Percentiles rank a stretch among this genome's conserved stretches.
Conservation (phyloP, 2,329 filamentous ascomycete species). For the Penicillium sumatraense region DNA sequence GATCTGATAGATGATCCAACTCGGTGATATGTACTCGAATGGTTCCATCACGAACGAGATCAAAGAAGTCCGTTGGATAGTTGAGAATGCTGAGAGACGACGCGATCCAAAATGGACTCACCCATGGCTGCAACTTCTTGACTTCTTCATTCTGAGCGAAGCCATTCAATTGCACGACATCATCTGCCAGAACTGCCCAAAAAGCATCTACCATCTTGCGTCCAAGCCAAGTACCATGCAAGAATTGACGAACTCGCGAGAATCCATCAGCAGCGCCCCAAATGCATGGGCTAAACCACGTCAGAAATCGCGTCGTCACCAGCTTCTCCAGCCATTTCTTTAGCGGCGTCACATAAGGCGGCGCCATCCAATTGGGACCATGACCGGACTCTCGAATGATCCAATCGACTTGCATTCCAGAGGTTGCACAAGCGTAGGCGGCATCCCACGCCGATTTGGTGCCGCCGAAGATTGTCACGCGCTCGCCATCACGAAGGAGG, state of each 20-base stretch:
- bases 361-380: slow-evolving; percentile 46
- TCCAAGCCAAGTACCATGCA: slow-evolving; percentile 59
- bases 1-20: slow-evolving; percentile 53
- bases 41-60: slow-evolving; percentile 58
- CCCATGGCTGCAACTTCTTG: slow-evolving; percentile 52
- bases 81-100: slow-evolving; percentile 65
- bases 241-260: slow-evolving; percentile 44
- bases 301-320: slow-evolving; percentile 68
- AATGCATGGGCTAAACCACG: slow-evolving; percentile 75
- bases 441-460: slow-evolving; percentile 68
- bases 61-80: slow-evolving; percentile 62
- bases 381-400: slow-evolving; percentile 48
- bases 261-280: slow-evolving; percentile 70
- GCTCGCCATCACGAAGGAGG: slow-evolving; percentile 37
- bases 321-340: slow-evolving; percentile 71
- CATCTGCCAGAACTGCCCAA: slow-evolving; percentile 57
- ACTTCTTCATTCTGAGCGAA: slow-evolving; percentile 52
- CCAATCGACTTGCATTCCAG: slow-evolving; percentile 55
- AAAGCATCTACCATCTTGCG: slow-evolving; percentile 56
- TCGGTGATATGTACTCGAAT: slow-evolving; percentile 62
- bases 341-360: slow-evolving; percentile 66
- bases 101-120: slow-evolving; percentile 58
- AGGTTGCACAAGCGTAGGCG: slow-evolving; percentile 61
- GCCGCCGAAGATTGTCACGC: slow-evolving; percentile 61
- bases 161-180: slow-evolving; percentile 53